Evolutionary conservation across 2,329 filamentous ascomycete species (phyloP).

Genomic region (Dactylellina parvicollis): DNA sequence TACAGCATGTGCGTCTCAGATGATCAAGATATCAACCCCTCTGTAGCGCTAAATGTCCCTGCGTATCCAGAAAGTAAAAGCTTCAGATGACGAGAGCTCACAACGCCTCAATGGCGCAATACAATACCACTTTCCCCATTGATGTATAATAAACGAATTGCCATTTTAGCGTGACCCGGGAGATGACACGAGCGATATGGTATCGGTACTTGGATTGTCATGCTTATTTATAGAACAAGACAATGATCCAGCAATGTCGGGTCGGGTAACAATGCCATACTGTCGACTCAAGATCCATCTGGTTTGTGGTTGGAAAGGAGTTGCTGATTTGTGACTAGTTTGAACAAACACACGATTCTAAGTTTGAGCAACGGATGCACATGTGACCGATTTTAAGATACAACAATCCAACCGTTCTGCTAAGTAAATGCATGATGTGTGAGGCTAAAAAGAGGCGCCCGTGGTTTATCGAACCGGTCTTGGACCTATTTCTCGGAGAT

Average conservation of each 20-base stretch:
- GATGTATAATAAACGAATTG: conserved; percentile 16
- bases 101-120: conserved; percentile 29
- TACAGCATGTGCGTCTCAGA: conserved; percentile 29
- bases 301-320: conserved; percentile 31
- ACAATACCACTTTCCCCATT: conserved; percentile 27
- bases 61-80: not conserved
- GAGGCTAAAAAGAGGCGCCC: not conserved
- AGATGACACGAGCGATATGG: conserved; percentile 37
- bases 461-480: not conserved
- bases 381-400: conserved; percentile 23
- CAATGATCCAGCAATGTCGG: conserved; percentile 39
- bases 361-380: not conserved
- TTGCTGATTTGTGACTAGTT: conserved; percentile 43
- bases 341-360: not conserved
- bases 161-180: conserved; percentile 24
- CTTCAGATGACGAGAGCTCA: conserved; percentile 17
- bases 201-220: conserved; percentile 25
- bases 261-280: conserved; percentile 21
- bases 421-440: not conserved
- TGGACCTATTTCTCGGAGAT: conserved; percentile 12
- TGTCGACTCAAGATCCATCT: conserved; percentile 23
- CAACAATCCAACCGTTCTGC: too few relatives aligned
- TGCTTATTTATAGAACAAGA: conserved; percentile 38
- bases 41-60: not conserved
- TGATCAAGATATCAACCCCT: not conserved